Conservation (phyloP, 345 rosid species). For the Boechera retrofracta region DNA sequence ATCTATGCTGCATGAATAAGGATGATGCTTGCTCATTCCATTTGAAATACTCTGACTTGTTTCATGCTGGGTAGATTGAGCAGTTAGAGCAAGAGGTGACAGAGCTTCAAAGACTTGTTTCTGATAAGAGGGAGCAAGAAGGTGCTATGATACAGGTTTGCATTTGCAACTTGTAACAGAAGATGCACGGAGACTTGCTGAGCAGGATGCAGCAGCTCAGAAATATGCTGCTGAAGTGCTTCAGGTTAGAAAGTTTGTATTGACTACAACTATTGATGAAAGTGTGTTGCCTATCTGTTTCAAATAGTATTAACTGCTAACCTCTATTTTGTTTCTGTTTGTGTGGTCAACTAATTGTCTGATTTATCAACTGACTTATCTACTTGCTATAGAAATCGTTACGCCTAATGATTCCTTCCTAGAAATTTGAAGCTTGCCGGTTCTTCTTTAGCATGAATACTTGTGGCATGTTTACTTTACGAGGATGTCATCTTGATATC, state of each 20-base stretch:
- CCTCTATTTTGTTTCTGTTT: neutral
- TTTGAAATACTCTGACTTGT: conserved; percentile 33
- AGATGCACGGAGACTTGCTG: conserved; percentile 91
- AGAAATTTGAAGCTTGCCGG: conserved; percentile 7
- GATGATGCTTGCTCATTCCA: conserved; percentile 7
- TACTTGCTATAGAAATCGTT: conserved; percentile 9
- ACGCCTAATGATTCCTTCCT: neutral
- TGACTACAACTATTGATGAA: neutral
- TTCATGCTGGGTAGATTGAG: conserved; percentile 63
- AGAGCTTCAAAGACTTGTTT: conserved; percentile 68
- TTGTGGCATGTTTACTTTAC: conserved; percentile 13
- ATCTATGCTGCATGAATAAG: conserved; percentile 20
- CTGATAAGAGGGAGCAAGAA: conserved; percentile 98
- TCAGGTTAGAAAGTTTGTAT: conserved; percentile 54
- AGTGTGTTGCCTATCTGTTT: conserved; percentile 6
- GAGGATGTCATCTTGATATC: neutral
- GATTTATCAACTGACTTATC: neutral
- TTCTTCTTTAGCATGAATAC: conserved; percentile 15
- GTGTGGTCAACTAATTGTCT: conserved; percentile 13
- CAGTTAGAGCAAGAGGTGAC: conserved; percentile 75
- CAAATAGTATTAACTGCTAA: conserved; percentile 1
- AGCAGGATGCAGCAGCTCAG: conserved; percentile 94
- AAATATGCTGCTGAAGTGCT: conserved; percentile 88
- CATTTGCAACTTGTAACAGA: conserved; percentile 55
- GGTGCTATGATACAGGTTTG: conserved; percentile 92